Evolutionary conservation across 192 early-diverging fungal genomes (phyloP).

Genomic region (Coemansia sp.): DNA sequence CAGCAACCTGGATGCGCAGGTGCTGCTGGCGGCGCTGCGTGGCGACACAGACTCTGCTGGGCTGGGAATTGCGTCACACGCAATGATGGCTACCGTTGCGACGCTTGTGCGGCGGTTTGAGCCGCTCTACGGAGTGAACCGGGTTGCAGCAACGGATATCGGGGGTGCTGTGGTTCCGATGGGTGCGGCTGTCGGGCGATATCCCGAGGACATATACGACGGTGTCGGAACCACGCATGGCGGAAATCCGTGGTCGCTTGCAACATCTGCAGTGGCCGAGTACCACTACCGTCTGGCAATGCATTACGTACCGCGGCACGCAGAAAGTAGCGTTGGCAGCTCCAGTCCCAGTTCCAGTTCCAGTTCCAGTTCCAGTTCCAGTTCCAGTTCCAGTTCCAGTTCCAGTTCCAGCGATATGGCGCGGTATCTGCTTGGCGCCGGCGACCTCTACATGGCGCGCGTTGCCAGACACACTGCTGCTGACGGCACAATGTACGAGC

Average conservation of each 20-base stretch:
- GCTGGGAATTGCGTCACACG: conserved; percentile 13
- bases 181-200: conserved; percentile 69
- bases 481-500: conserved; percentile 64
- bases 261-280: conserved; percentile 64
- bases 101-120: conserved; percentile 22
- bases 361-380: background rate
- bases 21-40: conserved; percentile 61
- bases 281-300: conserved; percentile 59
- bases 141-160: conserved; percentile 17
- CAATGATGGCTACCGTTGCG: conserved; percentile 26
- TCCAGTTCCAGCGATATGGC: conserved; percentile 19
- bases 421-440: conserved; percentile 47
- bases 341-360: conserved; percentile 20
- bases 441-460: conserved; percentile 62
- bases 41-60: conserved; percentile 24
- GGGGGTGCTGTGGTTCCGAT: conserved; percentile 15
- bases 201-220: conserved; percentile 76
- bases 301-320: conserved; percentile 10
- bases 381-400: conserved; percentile 1
- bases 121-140: conserved; percentile 29
- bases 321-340: conserved; percentile 16
- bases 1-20: conserved; percentile 61
- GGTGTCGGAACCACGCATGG: conserved; percentile 58
- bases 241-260: conserved; percentile 80
- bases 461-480: conserved; percentile 55